Conservation (phyloP, 129 eudicot species). For the Heracleum sosnowskyi region DNA sequence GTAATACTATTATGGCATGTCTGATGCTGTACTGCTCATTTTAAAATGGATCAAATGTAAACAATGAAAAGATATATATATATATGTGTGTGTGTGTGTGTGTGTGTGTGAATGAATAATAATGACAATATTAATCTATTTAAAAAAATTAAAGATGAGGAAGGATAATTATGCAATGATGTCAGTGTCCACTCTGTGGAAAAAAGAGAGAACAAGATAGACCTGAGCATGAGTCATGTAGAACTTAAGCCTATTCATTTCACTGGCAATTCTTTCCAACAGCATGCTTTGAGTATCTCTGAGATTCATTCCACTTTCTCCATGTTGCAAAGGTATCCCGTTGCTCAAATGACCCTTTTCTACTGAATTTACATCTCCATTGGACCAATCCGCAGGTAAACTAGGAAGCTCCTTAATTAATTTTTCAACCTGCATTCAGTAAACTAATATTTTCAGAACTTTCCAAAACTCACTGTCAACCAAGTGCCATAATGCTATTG, state of each 20-base stretch:
- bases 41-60: background rate
- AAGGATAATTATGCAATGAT: background rate
- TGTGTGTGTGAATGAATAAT: too few relatives aligned
- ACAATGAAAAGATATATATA: too few relatives aligned
- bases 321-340: constrained; percentile 63
- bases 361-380: constrained; percentile 33
- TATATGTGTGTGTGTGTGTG: too few relatives aligned
- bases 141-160: too few relatives aligned
- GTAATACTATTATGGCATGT: background rate
- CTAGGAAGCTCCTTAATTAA: constrained; percentile 82
- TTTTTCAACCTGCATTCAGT: constrained; percentile 67
- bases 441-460: background rate
- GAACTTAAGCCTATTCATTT: constrained; percentile 96
- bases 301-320: constrained; percentile 56
- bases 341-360: constrained; percentile 57
- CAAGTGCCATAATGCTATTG: background rate
- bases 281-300: constrained; percentile 98
- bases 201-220: constrained; percentile 20
- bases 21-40: background rate
- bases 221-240: constrained; percentile 94
- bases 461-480: background rate
- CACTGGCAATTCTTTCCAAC: constrained; percentile 96
- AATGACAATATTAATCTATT: background rate
- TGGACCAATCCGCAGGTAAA: constrained; percentile 79
- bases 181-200: background rate